Conservation (phyloP, 2,329 filamentous ascomycete species). For the Sporothrix globosa region DNA sequence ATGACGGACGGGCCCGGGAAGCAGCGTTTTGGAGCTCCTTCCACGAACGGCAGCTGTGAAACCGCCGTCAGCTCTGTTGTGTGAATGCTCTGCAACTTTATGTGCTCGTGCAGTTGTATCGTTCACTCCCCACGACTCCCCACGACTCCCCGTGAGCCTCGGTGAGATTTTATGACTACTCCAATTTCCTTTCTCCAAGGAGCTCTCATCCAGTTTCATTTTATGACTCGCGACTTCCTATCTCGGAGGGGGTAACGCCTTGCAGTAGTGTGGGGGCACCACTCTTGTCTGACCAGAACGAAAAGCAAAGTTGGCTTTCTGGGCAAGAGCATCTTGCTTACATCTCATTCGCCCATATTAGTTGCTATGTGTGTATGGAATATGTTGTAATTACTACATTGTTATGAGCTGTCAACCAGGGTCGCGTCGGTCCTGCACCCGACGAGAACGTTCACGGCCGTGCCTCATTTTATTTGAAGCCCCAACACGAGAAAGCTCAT, state of each 20-base stretch:
- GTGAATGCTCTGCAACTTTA: not conserved
- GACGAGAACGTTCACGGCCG: not conserved
- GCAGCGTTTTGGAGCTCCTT: not conserved
- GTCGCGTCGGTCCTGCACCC: not conserved
- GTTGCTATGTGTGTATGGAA: too few species aligned
- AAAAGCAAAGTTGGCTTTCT: too few species aligned
- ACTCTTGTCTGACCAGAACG: too few species aligned
- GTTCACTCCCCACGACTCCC: too few species aligned
- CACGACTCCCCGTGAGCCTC: too few species aligned
- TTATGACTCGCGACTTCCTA: not conserved
- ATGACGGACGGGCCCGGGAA: too few species aligned
- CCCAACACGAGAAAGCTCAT: not conserved
- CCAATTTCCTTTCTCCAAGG: not conserved
- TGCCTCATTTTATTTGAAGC: conserved; percentile 4
- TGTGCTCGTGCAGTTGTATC: not conserved
- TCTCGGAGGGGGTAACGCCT: not conserved
- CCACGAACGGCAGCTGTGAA: not conserved
- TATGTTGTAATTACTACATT: not conserved
- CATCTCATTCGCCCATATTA: conserved; percentile 1
- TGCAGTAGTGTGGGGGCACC: conserved; percentile 24
- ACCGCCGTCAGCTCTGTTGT: not conserved
- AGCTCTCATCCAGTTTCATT: not conserved
- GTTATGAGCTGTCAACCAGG: not conserved
- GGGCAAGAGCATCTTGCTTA: not conserved
- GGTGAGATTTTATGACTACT: not conserved